Evolutionary conservation across 768 basidiomycete genomes (phyloP).

Genomic region (Boletus vinaceobasis): DNA sequence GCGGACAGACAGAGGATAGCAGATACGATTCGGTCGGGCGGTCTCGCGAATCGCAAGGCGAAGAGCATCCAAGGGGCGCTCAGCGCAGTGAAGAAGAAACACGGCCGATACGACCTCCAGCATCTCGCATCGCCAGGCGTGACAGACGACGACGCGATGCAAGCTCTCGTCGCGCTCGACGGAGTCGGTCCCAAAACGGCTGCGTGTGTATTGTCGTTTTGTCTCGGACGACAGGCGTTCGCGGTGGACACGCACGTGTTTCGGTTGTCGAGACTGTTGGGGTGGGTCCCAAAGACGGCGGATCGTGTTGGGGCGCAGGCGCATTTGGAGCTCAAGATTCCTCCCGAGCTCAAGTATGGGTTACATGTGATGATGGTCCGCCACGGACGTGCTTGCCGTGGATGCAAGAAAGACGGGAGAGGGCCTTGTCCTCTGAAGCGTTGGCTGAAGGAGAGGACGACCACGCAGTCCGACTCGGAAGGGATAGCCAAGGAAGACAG

Average conservation of each 20-base stretch:
- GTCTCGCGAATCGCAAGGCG: conserved; percentile 60
- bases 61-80: conserved; percentile 51
- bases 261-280: conserved; percentile 44
- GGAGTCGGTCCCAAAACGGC: conserved; percentile 66
- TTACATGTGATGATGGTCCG: conserved; percentile 58
- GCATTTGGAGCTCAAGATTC: conserved; percentile 51
- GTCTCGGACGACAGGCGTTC: conserved; percentile 56
- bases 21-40: conserved; percentile 50
- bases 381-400: conserved; percentile 53
- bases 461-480: conserved; percentile 18
- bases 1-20: conserved; percentile 43
- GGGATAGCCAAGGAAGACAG: not conserved
- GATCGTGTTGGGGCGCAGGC: conserved; percentile 54
- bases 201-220: conserved; percentile 59
- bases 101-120: conserved; percentile 56
- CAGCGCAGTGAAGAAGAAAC: conserved; percentile 38
- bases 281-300: conserved; percentile 42
- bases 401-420: conserved; percentile 43
- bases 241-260: conserved; percentile 66
- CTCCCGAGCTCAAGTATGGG: conserved; percentile 51
- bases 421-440: conserved; percentile 35
- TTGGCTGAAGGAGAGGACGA: conserved; percentile 31
- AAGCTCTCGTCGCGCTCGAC: conserved; percentile 50
- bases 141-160: conserved; percentile 51
- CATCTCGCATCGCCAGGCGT: conserved; percentile 38